Evolutionary conservation across 164 flowering plant species (phyloP), one percentile per base, ranked within the genome.

Genomic region (Magnolia sinica): DNA sequence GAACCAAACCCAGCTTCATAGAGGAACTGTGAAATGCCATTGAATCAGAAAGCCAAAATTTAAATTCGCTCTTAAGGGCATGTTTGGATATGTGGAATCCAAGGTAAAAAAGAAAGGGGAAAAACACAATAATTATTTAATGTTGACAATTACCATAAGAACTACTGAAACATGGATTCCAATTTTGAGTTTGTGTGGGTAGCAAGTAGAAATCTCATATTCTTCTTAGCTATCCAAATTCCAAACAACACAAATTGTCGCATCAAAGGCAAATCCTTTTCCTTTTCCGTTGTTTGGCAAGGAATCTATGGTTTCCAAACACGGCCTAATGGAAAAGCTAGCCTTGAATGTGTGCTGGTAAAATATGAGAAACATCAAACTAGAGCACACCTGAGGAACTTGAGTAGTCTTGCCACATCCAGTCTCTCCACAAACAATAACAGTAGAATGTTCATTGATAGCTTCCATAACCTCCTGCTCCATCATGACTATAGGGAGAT

Each of bases 401-500:
- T 95, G 98, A 64, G 98, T 93, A 50, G 98, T 93, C 84, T 95
- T 95, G 69, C 98, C 98, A 84, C 99, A 93, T 24, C 98, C 99
- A 78, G 98, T 95, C 78, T 93, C 96, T 80, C 99, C 98, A 81
- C 97, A 92, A 22, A 95, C 85, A 78, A 95, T 91, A 59, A 95
- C 88, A 50, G 86, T 75, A 0, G 86, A 72, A 66, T 92, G 74
- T 18, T 93, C 87, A 85, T 91, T 91, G 77, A 95, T 87, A 78
- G 96, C 94, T 89, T 95, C 98, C 98, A 95, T 95, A 79, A 95
- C 90, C 82, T 95, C 98, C 77, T 95, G 98, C 87, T 95, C 98
- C 97, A 91, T 90, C 99, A 92, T 93, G 70, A 93, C 92, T 70
- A 95, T 92, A 19, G 99, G 99, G 68, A 95, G 98, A 84, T 86